Conservation (phyloP, 805 yeast genomes). For the Starmerella stigmatis region DNA sequence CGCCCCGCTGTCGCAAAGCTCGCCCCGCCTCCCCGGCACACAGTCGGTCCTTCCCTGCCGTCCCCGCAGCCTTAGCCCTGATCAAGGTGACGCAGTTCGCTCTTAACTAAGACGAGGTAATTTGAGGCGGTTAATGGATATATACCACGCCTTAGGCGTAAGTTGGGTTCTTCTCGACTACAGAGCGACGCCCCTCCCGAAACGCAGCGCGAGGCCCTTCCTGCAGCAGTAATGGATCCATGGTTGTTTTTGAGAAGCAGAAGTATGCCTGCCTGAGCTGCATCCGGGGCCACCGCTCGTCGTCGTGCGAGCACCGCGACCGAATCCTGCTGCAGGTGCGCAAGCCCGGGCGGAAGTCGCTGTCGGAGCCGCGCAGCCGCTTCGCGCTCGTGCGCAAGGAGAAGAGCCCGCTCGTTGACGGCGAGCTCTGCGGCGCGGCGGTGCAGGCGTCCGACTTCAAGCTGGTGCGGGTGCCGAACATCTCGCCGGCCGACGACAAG, state of each 20-base stretch:
- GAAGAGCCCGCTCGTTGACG: not conserved
- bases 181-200: no score
- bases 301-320: conserved; percentile 70
- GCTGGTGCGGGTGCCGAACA: conserved; percentile 4
- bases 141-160: conserved; percentile 2
- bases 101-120: not conserved
- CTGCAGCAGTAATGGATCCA: not conserved
- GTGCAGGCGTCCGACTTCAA: conserved; percentile 10
- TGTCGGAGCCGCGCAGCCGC: conserved; percentile 16
- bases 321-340: conserved; percentile 78
- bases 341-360: conserved; percentile 64
- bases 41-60: not conserved
- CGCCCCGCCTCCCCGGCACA: no score
- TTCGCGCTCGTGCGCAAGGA: conserved; percentile 15
- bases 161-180: not conserved
- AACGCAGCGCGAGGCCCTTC: no score
- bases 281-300: conserved; percentile 85
- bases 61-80: not conserved
- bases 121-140: conserved; percentile 7
- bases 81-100: not conserved
- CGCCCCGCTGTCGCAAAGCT: no score
- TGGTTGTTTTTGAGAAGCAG: conserved; percentile 22
- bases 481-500: not conserved
- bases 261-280: conserved; percentile 38
- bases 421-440: conserved; percentile 1